phyloP scores from a whole-genome alignment of 2,329 filamentous ascomycete species.

The Ophiobolus disseminans region DNA sequence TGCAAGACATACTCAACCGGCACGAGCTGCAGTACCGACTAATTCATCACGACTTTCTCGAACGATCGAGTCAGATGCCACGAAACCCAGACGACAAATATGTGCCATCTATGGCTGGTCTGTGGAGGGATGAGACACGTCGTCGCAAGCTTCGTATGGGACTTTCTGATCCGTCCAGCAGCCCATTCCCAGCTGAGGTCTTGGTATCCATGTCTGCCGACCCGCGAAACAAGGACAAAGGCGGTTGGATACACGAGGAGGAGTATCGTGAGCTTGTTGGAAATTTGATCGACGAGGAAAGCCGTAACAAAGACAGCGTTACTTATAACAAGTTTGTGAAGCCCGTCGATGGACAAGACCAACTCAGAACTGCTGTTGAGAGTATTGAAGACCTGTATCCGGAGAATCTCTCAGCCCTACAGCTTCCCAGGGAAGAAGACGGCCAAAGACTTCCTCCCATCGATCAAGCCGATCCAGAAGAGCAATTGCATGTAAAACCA shows the following conservation, averaged over 20 bases:
- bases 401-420: constrained; percentile 58
- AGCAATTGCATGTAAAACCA: background rate
- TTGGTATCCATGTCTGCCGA: constrained; percentile 90
- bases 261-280: constrained; percentile 74
- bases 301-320: constrained; percentile 54
- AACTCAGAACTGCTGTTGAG: constrained; percentile 78
- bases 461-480: background rate
- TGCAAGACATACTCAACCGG: constrained; percentile 87
- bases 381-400: constrained; percentile 89
- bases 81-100: constrained; percentile 73
- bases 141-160: constrained; percentile 77
- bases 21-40: constrained; percentile 75
- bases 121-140: constrained; percentile 90
- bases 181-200: constrained; percentile 80
- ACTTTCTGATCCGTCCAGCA: constrained; percentile 68
- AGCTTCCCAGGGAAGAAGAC: constrained; percentile 14
- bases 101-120: constrained; percentile 89
- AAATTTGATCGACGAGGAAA: constrained; percentile 70
- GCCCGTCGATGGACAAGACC: constrained; percentile 59
- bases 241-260: constrained; percentile 92
- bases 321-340: constrained; percentile 73
- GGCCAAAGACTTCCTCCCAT: background rate
- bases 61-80: constrained; percentile 67
- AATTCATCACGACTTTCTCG: constrained; percentile 87
- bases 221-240: constrained; percentile 71